phyloP scores from a whole-genome alignment of 129 eudicot genomes.

The Scalesia atractyloides region DNA sequence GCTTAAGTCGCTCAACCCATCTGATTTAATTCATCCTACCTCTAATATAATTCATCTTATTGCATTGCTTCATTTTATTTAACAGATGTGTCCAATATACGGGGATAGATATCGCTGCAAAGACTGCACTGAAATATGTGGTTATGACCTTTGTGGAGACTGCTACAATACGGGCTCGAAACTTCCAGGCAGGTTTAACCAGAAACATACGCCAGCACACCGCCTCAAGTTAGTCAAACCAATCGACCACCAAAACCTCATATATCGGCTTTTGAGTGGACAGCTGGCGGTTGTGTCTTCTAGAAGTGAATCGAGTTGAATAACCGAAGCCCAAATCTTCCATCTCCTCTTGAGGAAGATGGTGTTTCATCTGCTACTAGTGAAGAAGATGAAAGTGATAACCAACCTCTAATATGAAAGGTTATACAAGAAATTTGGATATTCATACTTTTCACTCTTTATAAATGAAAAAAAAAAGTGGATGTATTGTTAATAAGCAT shows the following conservation, averaged over 20 bases:
- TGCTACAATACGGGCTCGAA: conserved; percentile 52
- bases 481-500: not conserved
- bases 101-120: conserved; percentile 70
- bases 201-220: conserved; percentile 71
- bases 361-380: conserved; percentile 15
- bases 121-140: conserved; percentile 55
- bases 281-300: conserved; percentile 28
- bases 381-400: conserved; percentile 33
- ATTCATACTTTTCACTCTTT: not conserved
- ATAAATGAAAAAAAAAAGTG: not conserved
- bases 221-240: conserved; percentile 44
- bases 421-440: not conserved
- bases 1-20: too few species aligned
- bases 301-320: not conserved
- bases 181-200: conserved; percentile 75
- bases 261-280: conserved; percentile 44
- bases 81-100: too few species aligned
- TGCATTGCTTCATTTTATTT: too few species aligned
- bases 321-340: too few species aligned
- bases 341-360: too few species aligned
- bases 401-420: conserved; percentile 26
- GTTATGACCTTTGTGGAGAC: conserved; percentile 69
- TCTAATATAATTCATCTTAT: too few species aligned
- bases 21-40: too few species aligned
- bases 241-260: conserved; percentile 17